Base-by-base conservation (phyloP, 345 rosid genomes). In the Microthlaspi erraticum region DNA sequence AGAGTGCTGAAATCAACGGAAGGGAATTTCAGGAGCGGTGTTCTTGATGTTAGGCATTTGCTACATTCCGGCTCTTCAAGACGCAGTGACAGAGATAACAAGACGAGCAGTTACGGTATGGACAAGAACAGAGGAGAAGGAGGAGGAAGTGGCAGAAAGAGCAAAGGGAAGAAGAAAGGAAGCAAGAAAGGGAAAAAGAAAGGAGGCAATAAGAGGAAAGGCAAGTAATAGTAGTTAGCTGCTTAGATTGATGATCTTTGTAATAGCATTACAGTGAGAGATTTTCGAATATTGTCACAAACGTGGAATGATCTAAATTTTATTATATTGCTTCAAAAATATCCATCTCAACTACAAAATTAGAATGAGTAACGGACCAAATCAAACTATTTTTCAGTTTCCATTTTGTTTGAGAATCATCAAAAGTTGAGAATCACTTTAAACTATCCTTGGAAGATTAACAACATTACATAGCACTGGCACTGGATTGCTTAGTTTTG, bases 21-120 rank as follows among this genome's bases (percentile, higher is more conserved):
- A 65, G 88, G 88, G 29, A 56, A 44, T 71, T 84, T 86, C 64
- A 79, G 60, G 16, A 69, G 72, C 5, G 90, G 86, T 43, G 82
- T 82, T 66, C 96, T 91, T 57, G 79, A 82, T 50, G 89, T 76
- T 75, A 81, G 82, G 74, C 83, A 92, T 74, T 19, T 92, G 82
- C 75, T 92, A 70, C 78, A 20, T 8, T 61, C 84, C 5, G 59
- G 75, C 5, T 36, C 88, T 3, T 77, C 85, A 1, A 65, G 80
- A 49, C 81, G 38, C 7, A 58, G 38, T 5, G 77, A 69, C 70
- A 32, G 68, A 11, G 62, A 45, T 34, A 12, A 39, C 16, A 63
- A 39, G 56, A 20, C 32, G 48, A 16, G 8, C 20, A 8, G 39
- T 66, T 39, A 50, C 63, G 75, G 80, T 74, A 76, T 60, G 73